phyloP scores from a whole-genome alignment of 768 basidiomycete genomes.

The Chalciporus sphaerocephalus region DNA sequence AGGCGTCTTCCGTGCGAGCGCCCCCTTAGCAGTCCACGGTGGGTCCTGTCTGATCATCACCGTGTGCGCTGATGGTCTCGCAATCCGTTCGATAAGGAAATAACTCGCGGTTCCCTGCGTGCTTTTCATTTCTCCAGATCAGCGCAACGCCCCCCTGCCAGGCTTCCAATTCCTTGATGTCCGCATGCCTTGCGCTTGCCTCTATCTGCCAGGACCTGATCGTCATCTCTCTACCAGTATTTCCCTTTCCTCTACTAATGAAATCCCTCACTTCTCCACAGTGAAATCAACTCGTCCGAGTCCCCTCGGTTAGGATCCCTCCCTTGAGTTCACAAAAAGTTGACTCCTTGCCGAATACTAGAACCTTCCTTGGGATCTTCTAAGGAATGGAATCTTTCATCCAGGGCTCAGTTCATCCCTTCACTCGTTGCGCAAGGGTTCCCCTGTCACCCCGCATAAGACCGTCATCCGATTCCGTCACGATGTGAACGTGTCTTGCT shows the following conservation, averaged over 20 bases:
- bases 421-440: slow-evolving; percentile 1
- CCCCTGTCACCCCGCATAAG: slow-evolving; percentile 3
- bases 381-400: slow-evolving; percentile 19
- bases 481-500: too few relatives aligned
- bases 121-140: slow-evolving; percentile 32
- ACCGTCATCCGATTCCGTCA: slow-evolving; percentile 7
- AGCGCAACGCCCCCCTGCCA: slow-evolving; percentile 17
- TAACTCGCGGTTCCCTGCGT: slow-evolving; percentile 15
- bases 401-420: slow-evolving; percentile 7
- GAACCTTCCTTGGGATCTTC: slow-evolving; percentile 15
- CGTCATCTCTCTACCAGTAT: not conserved
- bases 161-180: slow-evolving; percentile 11
- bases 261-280: not conserved
- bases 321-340: not conserved
- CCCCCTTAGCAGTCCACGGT: not conserved
- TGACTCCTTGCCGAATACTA: not conserved
- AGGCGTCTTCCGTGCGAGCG: not conserved
- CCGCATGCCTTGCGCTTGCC: slow-evolving; percentile 8
- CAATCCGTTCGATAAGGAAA: slow-evolving; percentile 23
- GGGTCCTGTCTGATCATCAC: slow-evolving; percentile 3
- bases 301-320: not conserved
- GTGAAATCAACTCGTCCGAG: not conserved
- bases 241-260: not conserved
- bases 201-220: slow-evolving; percentile 5
- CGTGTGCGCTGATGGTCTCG: slow-evolving; percentile 6